Conservation (phyloP, 176 grass and related monocot genomes). For the Bolboschoenus planiculmis region DNA sequence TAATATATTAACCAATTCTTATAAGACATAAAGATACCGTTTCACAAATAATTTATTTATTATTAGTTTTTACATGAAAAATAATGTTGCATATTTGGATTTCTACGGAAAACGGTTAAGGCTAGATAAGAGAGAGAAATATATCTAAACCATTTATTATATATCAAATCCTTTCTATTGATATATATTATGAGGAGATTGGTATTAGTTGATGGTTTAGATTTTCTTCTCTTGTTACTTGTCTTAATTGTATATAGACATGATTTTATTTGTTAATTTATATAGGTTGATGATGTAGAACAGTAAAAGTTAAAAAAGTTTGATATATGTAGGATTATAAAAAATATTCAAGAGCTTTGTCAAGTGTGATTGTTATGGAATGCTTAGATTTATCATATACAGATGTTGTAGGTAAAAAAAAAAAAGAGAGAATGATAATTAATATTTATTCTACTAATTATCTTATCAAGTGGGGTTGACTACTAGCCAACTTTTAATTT, state of each 20-base stretch:
- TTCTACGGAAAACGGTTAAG: neutral
- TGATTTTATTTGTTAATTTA: neutral
- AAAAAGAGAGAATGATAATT: too few relatives aligned
- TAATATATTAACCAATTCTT: neutral
- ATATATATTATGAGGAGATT: neutral
- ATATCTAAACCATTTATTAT: neutral
- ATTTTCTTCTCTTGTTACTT: neutral
- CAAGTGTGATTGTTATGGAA: neutral
- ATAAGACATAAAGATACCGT: neutral
- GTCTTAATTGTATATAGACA: neutral
- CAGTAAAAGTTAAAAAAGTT: too few relatives aligned
- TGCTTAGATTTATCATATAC: neutral
- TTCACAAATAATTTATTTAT: neutral
- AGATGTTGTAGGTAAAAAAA: neutral
- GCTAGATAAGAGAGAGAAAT: neutral
- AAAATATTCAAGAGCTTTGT: neutral
- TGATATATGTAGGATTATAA: slow-evolving; percentile 5
- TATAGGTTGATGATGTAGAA: neutral
- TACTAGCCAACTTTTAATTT: neutral
- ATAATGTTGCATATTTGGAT: slow-evolving; percentile 1
- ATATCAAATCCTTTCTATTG: neutral
- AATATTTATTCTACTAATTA: neutral
- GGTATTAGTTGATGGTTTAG: slow-evolving; percentile 7
- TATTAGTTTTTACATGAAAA: neutral
- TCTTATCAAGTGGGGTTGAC: neutral